Evolutionary conservation across 768 basidiomycete species (phyloP).

Genomic region (Hemileccinum impolitum): DNA sequence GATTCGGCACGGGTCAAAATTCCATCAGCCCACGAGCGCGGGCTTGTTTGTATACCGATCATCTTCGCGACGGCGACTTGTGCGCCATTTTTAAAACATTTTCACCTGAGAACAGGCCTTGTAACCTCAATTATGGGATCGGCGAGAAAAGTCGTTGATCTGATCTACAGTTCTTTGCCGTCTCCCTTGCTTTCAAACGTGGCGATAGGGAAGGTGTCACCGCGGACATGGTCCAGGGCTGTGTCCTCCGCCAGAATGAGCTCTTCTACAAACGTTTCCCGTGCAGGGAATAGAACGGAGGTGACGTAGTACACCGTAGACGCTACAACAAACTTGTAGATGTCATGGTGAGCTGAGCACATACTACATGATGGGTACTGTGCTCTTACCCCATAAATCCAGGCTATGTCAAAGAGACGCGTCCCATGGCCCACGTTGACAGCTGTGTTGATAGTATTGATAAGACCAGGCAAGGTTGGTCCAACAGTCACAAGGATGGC

Average conservation of each 20-base stretch:
- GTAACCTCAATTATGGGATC: conserved; percentile 6
- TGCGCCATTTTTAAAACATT: neutral
- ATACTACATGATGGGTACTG: conserved; percentile 4
- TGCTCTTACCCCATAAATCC: conserved; percentile 66
- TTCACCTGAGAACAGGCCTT: neutral
- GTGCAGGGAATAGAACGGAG: conserved; percentile 25
- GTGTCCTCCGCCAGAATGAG: conserved; percentile 23
- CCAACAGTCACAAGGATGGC: conserved; percentile 68
- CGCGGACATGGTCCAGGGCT: neutral
- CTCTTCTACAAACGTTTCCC: conserved; percentile 24
- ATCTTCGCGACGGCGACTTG: conserved; percentile 14
- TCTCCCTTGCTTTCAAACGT: neutral
- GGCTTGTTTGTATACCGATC: conserved; percentile 2
- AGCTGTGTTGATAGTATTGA: conserved; percentile 64
- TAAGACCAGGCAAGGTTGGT: conserved; percentile 74
- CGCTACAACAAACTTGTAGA: conserved; percentile 22
- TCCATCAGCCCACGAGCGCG: neutral
- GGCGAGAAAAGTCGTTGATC: conserved; percentile 4
- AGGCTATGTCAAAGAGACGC: conserved; percentile 67
- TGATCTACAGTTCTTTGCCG: conserved; percentile 3
- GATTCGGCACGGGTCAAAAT: conserved; percentile 1
- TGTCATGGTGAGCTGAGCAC: neutral
- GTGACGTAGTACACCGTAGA: conserved; percentile 26
- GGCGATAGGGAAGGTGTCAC: neutral
- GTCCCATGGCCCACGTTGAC: conserved; percentile 57